phyloP scores from a whole-genome alignment of 176 grass and related monocot species.

The Microstegium vimineum region DNA sequence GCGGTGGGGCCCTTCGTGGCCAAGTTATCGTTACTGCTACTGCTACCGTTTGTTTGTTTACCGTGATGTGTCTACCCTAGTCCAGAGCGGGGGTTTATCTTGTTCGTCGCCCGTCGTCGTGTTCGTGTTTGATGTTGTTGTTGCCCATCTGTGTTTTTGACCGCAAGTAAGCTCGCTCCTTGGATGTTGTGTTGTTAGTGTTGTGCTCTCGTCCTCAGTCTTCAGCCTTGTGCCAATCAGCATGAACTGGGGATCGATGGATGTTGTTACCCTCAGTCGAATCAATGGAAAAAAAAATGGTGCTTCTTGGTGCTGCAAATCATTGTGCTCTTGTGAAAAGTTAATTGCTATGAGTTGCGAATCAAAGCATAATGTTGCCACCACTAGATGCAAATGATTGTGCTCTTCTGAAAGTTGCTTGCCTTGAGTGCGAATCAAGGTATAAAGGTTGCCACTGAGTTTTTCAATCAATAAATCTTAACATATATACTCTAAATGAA shows the following conservation, averaged over 20 bases:
- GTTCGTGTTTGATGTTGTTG: background rate
- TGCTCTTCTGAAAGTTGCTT: too few relatives aligned
- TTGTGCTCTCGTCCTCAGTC: background rate
- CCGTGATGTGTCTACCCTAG: too few relatives aligned
- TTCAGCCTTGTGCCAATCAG: background rate
- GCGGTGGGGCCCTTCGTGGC: background rate
- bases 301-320: constrained; percentile 30
- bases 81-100: background rate
- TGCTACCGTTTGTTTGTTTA: background rate
- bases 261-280: background rate
- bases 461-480: too few relatives aligned
- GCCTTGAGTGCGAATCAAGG: too few relatives aligned
- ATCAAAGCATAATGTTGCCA: background rate
- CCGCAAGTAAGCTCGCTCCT: constrained; percentile 1
- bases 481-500: too few relatives aligned
- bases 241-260: background rate
- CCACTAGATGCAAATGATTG: too few relatives aligned
- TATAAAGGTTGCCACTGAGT: too few relatives aligned
- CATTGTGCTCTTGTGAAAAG: background rate
- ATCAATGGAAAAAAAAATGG: background rate
- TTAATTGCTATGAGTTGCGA: background rate
- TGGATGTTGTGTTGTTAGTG: background rate
- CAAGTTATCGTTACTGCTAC: constrained; percentile 31
- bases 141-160: constrained; percentile 36
- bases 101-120: background rate